phyloP scores from a whole-genome alignment of 495 filamentous ascomycete genomes.

The Neurospora sp. region DNA sequence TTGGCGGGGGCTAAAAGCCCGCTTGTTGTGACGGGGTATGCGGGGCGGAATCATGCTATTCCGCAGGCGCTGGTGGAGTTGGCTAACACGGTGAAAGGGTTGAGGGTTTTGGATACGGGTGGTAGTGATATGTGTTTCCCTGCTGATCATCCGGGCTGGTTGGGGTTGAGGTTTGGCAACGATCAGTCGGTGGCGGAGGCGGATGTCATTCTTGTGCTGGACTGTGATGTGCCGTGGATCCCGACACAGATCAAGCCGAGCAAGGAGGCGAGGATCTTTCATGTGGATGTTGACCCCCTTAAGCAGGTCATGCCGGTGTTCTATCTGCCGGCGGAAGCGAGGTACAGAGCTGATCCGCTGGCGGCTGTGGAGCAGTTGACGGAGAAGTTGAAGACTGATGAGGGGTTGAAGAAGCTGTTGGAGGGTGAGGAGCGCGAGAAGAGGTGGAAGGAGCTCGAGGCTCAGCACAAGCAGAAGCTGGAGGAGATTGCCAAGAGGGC shows the following conservation, averaged over 20 bases:
- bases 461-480: slow-evolving; percentile 50
- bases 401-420: slow-evolving; percentile 34
- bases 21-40: slow-evolving; percentile 74
- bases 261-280: slow-evolving; percentile 58
- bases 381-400: slow-evolving; percentile 39
- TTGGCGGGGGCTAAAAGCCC: slow-evolving; percentile 66
- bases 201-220: slow-evolving; percentile 76
- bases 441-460: slow-evolving; percentile 47
- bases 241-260: slow-evolving; percentile 49
- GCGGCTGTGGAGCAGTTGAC: slow-evolving; percentile 66
- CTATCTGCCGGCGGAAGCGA: slow-evolving; percentile 62
- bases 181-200: slow-evolving; percentile 66
- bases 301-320: slow-evolving; percentile 82
- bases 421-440: slow-evolving; percentile 33
- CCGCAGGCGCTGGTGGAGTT: slow-evolving; percentile 65
- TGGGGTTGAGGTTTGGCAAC: slow-evolving; percentile 68
- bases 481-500: slow-evolving; percentile 48
- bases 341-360: slow-evolving; percentile 67
- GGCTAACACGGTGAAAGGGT: slow-evolving; percentile 65
- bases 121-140: slow-evolving; percentile 97
- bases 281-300: slow-evolving; percentile 78
- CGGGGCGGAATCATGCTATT: slow-evolving; percentile 61
- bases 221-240: slow-evolving; percentile 71
- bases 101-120: slow-evolving; percentile 80
- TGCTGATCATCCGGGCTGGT: slow-evolving; percentile 56